A percentile compares a stretch with the other conserved stretches of the same genome.
Conservation (phyloP, 805 yeast genomes). For the Barnettozyma vustinii region DNA sequence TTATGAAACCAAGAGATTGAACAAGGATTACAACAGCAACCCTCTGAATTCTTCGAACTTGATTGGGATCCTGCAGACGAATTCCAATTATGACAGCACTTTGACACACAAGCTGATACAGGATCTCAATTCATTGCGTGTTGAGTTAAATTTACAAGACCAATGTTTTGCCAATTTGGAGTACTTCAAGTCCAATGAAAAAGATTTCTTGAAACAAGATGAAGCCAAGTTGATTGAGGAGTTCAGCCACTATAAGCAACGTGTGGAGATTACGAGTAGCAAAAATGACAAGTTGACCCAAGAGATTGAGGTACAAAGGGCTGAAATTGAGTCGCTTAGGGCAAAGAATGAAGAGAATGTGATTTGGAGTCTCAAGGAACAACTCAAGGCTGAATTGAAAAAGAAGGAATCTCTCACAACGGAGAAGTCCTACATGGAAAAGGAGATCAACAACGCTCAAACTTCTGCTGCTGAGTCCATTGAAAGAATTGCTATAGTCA, state of each 20-base stretch:
- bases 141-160: constrained; percentile 36
- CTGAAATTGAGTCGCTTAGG: constrained; percentile 25
- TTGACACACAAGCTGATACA: constrained; percentile 62
- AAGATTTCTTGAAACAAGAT: constrained; percentile 39
- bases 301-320: constrained; percentile 23
- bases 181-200: constrained; percentile 36
- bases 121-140: constrained; percentile 44
- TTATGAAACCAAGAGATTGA: constrained; percentile 57
- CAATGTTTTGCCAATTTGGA: constrained; percentile 43
- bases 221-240: constrained; percentile 41
- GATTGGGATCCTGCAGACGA: constrained; percentile 42
- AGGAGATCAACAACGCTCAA: constrained; percentile 51
- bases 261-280: constrained; percentile 27
- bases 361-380: constrained; percentile 39
- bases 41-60: constrained; percentile 54
- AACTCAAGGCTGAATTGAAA: constrained; percentile 37
- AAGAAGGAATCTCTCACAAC: constrained; percentile 42
- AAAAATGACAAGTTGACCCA: constrained; percentile 27
- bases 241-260: constrained; percentile 33
- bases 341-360: constrained; percentile 28
- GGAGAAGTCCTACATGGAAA: constrained; percentile 60
- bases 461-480: constrained; percentile 43
- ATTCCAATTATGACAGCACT: constrained; percentile 33
- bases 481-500: constrained; percentile 23
- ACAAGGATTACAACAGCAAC: constrained; percentile 63